phyloP scores from a whole-genome alignment of 345 rosid genomes.

The Citrus australasica region DNA sequence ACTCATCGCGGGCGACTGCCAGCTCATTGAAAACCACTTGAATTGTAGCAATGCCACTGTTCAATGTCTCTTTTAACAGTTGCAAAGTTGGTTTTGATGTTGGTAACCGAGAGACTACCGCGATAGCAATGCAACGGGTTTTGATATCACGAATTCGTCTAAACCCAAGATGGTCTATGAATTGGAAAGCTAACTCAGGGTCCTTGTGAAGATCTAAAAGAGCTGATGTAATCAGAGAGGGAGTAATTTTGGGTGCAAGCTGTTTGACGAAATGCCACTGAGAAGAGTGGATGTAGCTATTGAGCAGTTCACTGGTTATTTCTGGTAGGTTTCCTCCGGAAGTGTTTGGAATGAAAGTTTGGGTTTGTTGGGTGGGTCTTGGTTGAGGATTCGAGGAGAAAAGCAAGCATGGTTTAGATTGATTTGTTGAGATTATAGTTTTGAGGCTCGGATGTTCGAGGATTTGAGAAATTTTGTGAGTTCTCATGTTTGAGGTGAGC shows the following conservation, averaged over 20 bases:
- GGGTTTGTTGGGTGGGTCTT: conserved; percentile 6
- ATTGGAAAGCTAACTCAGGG: conserved; percentile 58
- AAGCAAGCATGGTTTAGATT: neutral
- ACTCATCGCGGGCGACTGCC: conserved; percentile 33
- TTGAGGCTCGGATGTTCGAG: conserved; percentile 10
- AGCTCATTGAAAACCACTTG: conserved; percentile 51
- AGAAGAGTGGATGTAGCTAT: conserved; percentile 42
- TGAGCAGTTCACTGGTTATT: conserved; percentile 8
- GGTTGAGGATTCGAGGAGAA: conserved; percentile 24
- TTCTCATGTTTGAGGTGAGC: conserved; percentile 29
- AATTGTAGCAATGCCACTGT: conserved; percentile 17
- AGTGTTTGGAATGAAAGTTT: conserved; percentile 8
- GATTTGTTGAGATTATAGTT: neutral
- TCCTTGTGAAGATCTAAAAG: conserved; percentile 43
- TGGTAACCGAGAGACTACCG: conserved; percentile 48
- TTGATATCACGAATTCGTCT: conserved; percentile 33
- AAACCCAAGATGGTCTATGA: conserved; percentile 41
- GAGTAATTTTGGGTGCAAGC: conserved; percentile 33
- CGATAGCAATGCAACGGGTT: conserved; percentile 62
- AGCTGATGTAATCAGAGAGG: conserved; percentile 42
- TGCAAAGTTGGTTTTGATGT: conserved; percentile 54
- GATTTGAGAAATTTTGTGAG: conserved; percentile 13
- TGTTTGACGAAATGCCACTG: conserved; percentile 84
- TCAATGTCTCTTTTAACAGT: conserved; percentile 43
- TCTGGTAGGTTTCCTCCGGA: neutral